These are phyloP conservation scores for Neoscytalidium dimidiatum DNA, from an alignment of 2,329 filamentous ascomycete genomes.

Conservation along the genomic window DNA sequence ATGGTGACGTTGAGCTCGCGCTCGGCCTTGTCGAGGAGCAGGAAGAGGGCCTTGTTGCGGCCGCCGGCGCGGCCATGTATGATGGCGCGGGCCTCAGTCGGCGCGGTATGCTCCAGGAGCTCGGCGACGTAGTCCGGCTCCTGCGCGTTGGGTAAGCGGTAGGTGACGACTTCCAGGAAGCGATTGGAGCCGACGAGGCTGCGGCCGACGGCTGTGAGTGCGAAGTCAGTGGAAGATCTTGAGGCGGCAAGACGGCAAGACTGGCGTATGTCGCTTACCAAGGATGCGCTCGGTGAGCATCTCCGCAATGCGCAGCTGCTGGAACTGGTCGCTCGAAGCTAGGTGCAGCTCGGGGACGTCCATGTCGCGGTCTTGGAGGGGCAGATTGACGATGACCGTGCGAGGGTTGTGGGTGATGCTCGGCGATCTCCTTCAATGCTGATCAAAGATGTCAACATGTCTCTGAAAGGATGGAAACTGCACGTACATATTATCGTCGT, in stretches of 20 bases:
- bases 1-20: conserved; percentile 10
- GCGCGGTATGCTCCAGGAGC: conserved; percentile 4
- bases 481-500: no score
- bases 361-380: neutral
- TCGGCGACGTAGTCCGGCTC: conserved; percentile 3
- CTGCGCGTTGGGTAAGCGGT: neutral
- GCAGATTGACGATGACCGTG: no score
- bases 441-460: neutral
- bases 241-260: neutral
- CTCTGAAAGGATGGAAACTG: no score
- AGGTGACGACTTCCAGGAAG: conserved; percentile 6
- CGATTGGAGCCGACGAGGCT: conserved; percentile 1
- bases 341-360: neutral
- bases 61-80: neutral
- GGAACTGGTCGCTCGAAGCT: neutral
- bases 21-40: conserved; percentile 7
- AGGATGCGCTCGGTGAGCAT: conserved; percentile 2
- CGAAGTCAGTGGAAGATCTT: neutral
- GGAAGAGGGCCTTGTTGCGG: neutral
- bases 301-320: neutral
- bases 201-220: neutral
- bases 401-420: no score
- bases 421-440: neutral
- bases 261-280: neutral
- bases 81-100: neutral